phyloP scores from a whole-genome alignment of 2,329 filamentous ascomycete species.

The Xylariaceae sp. region DNA sequence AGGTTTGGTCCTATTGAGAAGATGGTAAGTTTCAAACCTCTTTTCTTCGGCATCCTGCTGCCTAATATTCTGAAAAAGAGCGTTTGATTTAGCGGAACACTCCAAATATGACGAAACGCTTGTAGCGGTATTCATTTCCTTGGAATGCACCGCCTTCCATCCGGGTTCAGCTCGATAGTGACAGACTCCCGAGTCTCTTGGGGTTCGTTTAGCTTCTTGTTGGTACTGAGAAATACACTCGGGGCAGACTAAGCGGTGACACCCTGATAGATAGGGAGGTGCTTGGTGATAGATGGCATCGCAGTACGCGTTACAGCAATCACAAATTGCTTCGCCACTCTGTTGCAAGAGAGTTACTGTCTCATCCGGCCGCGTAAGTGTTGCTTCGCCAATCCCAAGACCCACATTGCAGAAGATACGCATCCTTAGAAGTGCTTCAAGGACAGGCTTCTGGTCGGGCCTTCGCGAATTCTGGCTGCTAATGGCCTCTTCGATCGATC shows the following conservation, averaged over 20 bases:
- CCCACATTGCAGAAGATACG: slow-evolving; percentile 31
- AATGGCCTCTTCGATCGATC: slow-evolving; percentile 13
- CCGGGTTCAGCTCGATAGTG: not conserved
- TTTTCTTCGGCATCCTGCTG: slow-evolving; percentile 21
- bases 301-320: slow-evolving; percentile 3
- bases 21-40: slow-evolving; percentile 15
- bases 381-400: not conserved
- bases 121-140: not conserved
- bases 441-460: slow-evolving; percentile 8
- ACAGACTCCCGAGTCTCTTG: not conserved
- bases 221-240: not conserved
- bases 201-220: not conserved
- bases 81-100: slow-evolving; percentile 27
- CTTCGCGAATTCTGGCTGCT: slow-evolving; percentile 1
- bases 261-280: not conserved
- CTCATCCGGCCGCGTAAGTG: slow-evolving; percentile 1
- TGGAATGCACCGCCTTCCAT: not conserved
- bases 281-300: not conserved
- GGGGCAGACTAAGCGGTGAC: not conserved
- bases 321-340: slow-evolving; percentile 5
- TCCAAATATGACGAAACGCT: not conserved
- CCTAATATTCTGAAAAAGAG: slow-evolving; percentile 29
- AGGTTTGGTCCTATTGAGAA: not conserved
- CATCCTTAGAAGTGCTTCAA: slow-evolving; percentile 26
- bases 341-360: slow-evolving; percentile 15